Base-by-base conservation (phyloP, 495 filamentous ascomycete species). In the Penicillium tannophilum region DNA sequence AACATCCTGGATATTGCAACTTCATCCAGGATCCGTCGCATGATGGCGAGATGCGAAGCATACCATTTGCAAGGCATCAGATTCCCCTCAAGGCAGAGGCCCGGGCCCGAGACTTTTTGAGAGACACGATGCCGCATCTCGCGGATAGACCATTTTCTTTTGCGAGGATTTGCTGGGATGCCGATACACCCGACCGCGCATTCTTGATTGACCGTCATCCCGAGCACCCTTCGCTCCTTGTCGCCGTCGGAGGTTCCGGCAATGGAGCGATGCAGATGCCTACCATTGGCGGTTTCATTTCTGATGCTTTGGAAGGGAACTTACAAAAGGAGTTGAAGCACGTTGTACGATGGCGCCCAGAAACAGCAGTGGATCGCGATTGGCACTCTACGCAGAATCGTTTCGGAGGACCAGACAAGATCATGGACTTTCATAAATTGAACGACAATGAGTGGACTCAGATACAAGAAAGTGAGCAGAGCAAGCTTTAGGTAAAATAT, bases 1-100 rank as follows among this genome's bases (percentile, higher is more conserved):
- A 85, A 56, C 81, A 84, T 45, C 80, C 80, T 1, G 82, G 82
- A 12, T 85, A 85, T 58, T 76, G 70, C 59, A 83, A 84, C 50
- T 78, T 75, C 12, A 26, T 73, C 12, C 19, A n/a, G 0, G 63
- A 70, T 33, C 52, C 71, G 0, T 33, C 56, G 8, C 30, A 56
- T 9, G n/a, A 43, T 1, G 66, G 52, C 0, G 70, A 72, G 51
- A 58, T 60, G 19, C 63, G 67, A 20, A 77, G 72, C 45, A 63
- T 75, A 6, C 82, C 80, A 0, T 82, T 85, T 52, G 71, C 77
- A 0, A 74, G 64, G 49, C 61, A 78, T 14, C 77, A 84, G 61
- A 81, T 82, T 54, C 80, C 79, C 0, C 52, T 74, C 2, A 70
- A 78, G 52, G 72, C 79, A 0, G 80, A 82, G 55, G 50, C 63